A percentile compares a stretch with the other conserved stretches of the same genome.
Conservation (phyloP, 2,329 filamentous ascomycete genomes). For the Rhynchosporium agropyri region DNA sequence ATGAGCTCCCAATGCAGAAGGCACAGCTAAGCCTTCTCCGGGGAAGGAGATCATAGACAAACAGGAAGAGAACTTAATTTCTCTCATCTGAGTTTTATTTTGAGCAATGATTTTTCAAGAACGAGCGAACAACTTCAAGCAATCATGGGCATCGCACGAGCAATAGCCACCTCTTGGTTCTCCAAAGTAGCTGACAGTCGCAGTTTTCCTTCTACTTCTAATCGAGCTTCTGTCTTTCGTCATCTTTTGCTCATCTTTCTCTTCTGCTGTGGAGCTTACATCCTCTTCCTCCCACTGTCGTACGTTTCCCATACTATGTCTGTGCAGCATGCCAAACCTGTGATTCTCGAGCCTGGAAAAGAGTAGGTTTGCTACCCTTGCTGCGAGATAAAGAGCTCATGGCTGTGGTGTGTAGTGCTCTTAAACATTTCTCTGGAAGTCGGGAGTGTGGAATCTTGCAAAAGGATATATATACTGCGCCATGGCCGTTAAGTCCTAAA, state of each 20-base stretch:
- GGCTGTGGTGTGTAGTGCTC: constrained; percentile 19
- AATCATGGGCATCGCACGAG: constrained; percentile 17
- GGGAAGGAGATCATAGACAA: too few species aligned
- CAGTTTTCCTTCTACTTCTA: constrained; percentile 14
- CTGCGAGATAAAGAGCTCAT: constrained; percentile 6
- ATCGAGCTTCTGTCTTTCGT: constrained; percentile 16
- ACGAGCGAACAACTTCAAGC: neutral
- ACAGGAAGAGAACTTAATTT: too few species aligned
- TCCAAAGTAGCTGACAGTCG: constrained; percentile 14
- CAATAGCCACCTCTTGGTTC: constrained; percentile 17
- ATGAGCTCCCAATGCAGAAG: too few species aligned
- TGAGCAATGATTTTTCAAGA: too few species aligned
- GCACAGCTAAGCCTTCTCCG: too few species aligned
- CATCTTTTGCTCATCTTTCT: neutral
- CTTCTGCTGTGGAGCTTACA: constrained; percentile 13
- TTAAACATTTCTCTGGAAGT: constrained; percentile 34
- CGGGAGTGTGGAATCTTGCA: constrained; percentile 33
- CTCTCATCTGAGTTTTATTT: too few species aligned
- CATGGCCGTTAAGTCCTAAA: constrained; percentile 21
- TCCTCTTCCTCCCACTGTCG: constrained; percentile 14
- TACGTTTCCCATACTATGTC: constrained; percentile 4
- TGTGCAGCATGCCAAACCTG: neutral
- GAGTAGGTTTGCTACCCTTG: constrained; percentile 22
- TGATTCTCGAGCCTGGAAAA: constrained; percentile 25
- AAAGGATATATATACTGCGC: constrained; percentile 32